Base-by-base conservation (phyloP, 2,329 filamentous ascomycete genomes). In the Lecanosticta acicola region DNA sequence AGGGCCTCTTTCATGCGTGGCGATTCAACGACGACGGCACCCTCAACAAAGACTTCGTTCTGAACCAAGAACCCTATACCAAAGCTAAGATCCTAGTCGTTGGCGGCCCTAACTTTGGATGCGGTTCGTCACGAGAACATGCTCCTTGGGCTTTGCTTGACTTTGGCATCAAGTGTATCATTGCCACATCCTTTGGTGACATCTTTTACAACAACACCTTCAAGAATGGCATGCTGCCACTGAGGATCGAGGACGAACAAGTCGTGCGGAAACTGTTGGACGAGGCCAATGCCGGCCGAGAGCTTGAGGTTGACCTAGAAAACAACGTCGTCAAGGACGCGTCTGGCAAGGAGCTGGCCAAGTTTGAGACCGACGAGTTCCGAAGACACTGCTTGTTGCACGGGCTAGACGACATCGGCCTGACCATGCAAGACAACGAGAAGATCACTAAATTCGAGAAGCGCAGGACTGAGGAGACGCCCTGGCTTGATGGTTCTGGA, bases 171-270 rank as follows among this genome's bases (percentile, higher is more conserved):
- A 87, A 85, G 65, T 91, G 85, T 66, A 78, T 97, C 61, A 94
- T 97, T 58, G 93, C 91, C 1, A 87, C 88, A 1, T 90, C 85
- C 1, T 87, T 80, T 57, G 86, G 85, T 48, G 88, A 94, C 64
- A 98, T 98, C 68, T 96, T 96, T 81, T 94, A 91, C 80, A 96
- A 95, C 80, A 98, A 98, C 76, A 93, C 86, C n/a, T 97, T 96
- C 80, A 97, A 98, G 79, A 98, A 98, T 74, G 91, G 91, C 73
- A 97, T 97, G 93, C 75, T 97, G 53, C 90, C 91, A 39, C 81
- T 97, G 50, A 71, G 77, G 48, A 85, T 97, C 63, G 72, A 77
- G 24, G 81, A 91, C 66, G 70, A 80, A 55, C 73, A 70, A 1
- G 75, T 79, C 24, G 72, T 96, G 3, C 76, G 85, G 35, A 76